Evolutionary conservation across 345 rosid species (phyloP).

Genomic region (Camelina laxa): DNA sequence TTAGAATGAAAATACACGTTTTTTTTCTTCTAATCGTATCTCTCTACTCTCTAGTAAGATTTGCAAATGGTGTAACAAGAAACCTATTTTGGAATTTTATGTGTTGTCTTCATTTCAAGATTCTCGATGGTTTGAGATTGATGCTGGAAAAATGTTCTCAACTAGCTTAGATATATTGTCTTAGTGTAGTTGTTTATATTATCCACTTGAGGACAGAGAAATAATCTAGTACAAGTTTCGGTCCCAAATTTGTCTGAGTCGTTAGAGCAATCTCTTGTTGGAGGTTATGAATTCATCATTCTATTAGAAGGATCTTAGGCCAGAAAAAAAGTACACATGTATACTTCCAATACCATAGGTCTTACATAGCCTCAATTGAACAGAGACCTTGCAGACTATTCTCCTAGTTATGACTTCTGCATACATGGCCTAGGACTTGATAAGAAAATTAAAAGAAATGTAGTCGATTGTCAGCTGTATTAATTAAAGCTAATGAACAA

Average conservation of each 20-base stretch:
- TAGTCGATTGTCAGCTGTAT: no score
- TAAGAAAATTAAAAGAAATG: neutral
- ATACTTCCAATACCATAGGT: neutral
- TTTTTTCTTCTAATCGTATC: neutral
- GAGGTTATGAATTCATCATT: neutral
- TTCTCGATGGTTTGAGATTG: neutral
- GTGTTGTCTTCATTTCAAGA: neutral
- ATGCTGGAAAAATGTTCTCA: conserved; percentile 6
- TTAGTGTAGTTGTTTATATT: neutral
- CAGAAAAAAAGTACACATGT: neutral
- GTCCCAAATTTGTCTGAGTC: conserved; percentile 6
- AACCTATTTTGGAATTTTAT: neutral
- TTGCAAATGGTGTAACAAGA: neutral
- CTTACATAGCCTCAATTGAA: conserved; percentile 2
- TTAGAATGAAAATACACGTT: neutral
- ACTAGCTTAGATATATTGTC: neutral
- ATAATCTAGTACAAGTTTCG: neutral
- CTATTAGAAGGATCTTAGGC: neutral
- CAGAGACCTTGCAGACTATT: neutral
- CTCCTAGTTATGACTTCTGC: neutral
- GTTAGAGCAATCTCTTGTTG: neutral
- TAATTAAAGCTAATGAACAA: no score
- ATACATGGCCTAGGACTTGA: neutral
- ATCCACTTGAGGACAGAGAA: neutral
- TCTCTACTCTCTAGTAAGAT: neutral